These are phyloP conservation scores for Annulohypoxylon bovei DNA, from an alignment of 495 filamentous ascomycete species.

Conservation along the genomic window DNA sequence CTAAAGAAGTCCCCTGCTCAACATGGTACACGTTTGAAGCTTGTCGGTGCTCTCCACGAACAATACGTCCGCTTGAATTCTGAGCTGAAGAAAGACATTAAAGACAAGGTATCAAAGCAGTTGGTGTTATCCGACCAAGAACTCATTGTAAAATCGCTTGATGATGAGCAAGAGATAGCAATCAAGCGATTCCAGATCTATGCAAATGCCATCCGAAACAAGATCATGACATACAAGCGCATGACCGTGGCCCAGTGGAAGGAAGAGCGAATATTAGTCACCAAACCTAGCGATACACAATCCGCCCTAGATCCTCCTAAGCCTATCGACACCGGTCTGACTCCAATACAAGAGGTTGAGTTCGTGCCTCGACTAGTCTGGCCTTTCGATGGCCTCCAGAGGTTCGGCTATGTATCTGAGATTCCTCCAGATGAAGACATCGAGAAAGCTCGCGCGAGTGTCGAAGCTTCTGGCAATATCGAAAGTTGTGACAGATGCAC, in stretches of 20 bases:
- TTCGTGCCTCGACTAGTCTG: constrained; percentile 69
- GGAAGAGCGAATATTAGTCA: constrained; percentile 49
- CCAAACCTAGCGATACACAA: constrained; percentile 30
- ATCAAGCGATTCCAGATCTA: constrained; percentile 75
- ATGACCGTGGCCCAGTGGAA: constrained; percentile 76
- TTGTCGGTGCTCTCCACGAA: constrained; percentile 77
- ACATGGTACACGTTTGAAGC: constrained; percentile 72
- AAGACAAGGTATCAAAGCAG: constrained; percentile 47
- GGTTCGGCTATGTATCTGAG: constrained; percentile 78
- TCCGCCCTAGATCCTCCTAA: constrained; percentile 47
- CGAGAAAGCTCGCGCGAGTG: constrained; percentile 66
- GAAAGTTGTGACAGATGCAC: constrained; percentile 90
- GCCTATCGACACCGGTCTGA: constrained; percentile 73
- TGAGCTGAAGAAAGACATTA: constrained; percentile 63
- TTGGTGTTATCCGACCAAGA: constrained; percentile 73
- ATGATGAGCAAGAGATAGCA: constrained; percentile 84
- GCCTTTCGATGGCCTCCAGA: constrained; percentile 65
- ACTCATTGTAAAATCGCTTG: constrained; percentile 79
- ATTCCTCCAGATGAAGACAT: constrained; percentile 64
- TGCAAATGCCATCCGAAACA: constrained; percentile 79
- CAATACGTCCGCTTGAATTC: constrained; percentile 78
- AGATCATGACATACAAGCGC: constrained; percentile 76
- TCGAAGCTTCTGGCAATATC: constrained; percentile 74
- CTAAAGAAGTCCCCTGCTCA: constrained; percentile 74
- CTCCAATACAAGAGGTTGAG: constrained; percentile 70